These are phyloP conservation scores for Cornus controversa DNA, from an alignment of 148 eudicot genomes.

Conservation along the genomic window DNA sequence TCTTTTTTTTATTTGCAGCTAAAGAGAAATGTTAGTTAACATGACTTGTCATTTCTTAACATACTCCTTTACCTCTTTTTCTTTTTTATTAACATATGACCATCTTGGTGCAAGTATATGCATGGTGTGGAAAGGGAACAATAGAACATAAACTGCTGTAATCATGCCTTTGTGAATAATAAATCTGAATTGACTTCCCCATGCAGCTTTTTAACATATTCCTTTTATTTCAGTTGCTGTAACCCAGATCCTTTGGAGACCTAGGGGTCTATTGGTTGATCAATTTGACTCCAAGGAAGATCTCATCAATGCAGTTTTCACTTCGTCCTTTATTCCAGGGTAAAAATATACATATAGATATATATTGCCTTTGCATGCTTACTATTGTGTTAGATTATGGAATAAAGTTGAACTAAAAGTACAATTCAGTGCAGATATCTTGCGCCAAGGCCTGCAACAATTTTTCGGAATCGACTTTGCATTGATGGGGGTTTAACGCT, in stretches of 20 bases:
- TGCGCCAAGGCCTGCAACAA: slow-evolving; percentile 93
- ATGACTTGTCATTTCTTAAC: neutral
- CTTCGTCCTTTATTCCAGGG: slow-evolving; percentile 99
- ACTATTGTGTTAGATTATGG: slow-evolving; percentile 9
- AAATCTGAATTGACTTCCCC: neutral
- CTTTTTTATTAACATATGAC: neutral
- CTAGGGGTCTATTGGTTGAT: slow-evolving; percentile 88
- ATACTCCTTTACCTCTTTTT: too few relatives aligned
- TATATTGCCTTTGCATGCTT: neutral
- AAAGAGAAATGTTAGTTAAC: neutral
- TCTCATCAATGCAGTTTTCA: slow-evolving; percentile 87
- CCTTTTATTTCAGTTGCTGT: slow-evolving; percentile 71
- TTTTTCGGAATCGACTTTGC: slow-evolving; percentile 88
- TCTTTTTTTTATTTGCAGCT: neutral
- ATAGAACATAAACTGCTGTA: neutral
- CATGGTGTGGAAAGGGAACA: slow-evolving; percentile 9
- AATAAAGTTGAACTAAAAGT: slow-evolving; percentile 12
- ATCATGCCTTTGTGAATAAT: neutral
- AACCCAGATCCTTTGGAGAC: slow-evolving; percentile 93
- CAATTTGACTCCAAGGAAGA: slow-evolving; percentile 97
- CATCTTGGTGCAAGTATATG: neutral
- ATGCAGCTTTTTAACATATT: slow-evolving; percentile 6
- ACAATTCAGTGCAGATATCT: slow-evolving; percentile 64
- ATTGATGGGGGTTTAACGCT: slow-evolving; percentile 95
- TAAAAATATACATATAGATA: slow-evolving; percentile 19